Evolutionary conservation across 257 asterid species (phyloP).

Genomic region (Ocimum tenuiflorum): DNA sequence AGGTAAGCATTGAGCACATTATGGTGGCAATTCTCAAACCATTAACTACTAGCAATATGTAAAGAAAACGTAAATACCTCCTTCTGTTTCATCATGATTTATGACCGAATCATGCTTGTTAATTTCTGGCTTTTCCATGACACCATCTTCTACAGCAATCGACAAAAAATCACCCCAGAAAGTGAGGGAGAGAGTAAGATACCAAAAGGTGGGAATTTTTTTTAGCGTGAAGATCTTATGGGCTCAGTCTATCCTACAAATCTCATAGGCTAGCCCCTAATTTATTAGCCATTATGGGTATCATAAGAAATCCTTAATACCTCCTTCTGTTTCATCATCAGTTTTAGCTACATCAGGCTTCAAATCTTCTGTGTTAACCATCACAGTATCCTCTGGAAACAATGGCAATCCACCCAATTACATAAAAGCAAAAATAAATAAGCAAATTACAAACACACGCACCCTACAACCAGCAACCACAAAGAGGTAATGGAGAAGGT

Average conservation of each 20-base stretch:
- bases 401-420: not conserved
- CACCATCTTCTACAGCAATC: not conserved
- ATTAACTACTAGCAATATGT: not conserved
- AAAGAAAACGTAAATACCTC: not conserved
- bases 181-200: not conserved
- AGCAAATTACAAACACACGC: not conserved
- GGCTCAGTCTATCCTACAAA: not conserved
- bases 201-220: not conserved
- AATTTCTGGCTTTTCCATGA: not conserved
- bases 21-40: not conserved
- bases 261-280: not conserved
- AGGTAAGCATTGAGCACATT: not conserved
- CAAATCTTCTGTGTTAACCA: slow-evolving; percentile 28
- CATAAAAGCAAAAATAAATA: not conserved
- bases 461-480: not conserved
- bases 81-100: slow-evolving; percentile 6
- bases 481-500: not conserved
- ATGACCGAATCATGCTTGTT: not conserved
- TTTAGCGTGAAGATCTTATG: not conserved
- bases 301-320: slow-evolving; percentile 10
- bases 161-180: not conserved
- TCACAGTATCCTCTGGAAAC: slow-evolving; percentile 21
- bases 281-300: not conserved
- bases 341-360: slow-evolving; percentile 28
- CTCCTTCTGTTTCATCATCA: slow-evolving; percentile 16